Percentiles rank a stretch among this genome's conserved stretches.
Conservation (phyloP, 305 asterid species). For the Stenogyne calaminthoides region DNA sequence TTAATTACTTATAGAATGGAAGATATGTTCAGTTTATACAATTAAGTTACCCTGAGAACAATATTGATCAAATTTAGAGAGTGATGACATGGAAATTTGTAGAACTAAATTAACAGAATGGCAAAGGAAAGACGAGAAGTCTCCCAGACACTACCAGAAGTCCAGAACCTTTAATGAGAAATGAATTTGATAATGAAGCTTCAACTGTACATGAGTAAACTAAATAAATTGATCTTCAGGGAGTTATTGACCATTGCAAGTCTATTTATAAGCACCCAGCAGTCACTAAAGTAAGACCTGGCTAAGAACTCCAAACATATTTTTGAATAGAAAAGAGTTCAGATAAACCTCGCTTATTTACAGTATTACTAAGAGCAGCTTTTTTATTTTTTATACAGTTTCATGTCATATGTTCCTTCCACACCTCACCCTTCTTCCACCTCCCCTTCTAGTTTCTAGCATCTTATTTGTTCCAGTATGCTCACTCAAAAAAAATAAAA, state of each 20-base stretch:
- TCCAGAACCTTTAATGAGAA: background rate
- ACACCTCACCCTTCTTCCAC: background rate
- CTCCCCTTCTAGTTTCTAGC: slow-evolving; percentile 10
- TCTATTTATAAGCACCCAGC: slow-evolving; percentile 1
- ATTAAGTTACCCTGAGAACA: background rate
- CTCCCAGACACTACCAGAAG: background rate
- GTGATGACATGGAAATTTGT: background rate
- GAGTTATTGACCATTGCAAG: slow-evolving; percentile 10
- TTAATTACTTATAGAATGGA: background rate
- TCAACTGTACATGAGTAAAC: background rate
- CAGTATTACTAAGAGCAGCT: too few relatives aligned
- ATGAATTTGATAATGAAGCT: background rate
- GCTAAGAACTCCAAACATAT: slow-evolving; percentile 12
- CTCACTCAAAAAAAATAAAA: background rate
- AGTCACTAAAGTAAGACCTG: background rate
- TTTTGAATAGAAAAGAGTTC: background rate
- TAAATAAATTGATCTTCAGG: background rate
- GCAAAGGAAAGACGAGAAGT: background rate
- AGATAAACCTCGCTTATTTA: background rate
- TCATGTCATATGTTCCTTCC: background rate
- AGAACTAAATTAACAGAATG: background rate
- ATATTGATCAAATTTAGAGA: background rate
- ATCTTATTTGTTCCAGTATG: slow-evolving; percentile 10
- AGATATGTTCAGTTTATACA: background rate
- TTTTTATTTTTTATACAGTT: too few relatives aligned